Conservation (phyloP, 1,284 basidiomycete species). For the Papiliotrema laurentii region DNA sequence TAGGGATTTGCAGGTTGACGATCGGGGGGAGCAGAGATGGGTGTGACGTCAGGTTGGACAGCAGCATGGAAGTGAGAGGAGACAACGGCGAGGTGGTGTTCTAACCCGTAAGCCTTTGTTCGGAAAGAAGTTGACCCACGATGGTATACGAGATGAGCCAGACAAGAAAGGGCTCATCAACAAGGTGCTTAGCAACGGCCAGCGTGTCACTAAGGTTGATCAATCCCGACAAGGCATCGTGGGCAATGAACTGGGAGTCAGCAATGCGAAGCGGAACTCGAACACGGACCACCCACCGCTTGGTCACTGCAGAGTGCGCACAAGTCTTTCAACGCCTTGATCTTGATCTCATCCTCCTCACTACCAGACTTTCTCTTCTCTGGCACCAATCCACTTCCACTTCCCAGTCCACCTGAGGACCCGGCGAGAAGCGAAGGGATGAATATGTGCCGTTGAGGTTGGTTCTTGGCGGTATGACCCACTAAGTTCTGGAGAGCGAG, state of each 20-base stretch:
- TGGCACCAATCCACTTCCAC: constrained; percentile 53
- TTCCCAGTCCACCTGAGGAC: constrained; percentile 11
- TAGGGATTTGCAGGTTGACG: constrained; percentile 62
- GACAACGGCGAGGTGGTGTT: constrained; percentile 84
- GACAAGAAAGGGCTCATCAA: constrained; percentile 68
- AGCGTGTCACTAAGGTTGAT: constrained; percentile 90
- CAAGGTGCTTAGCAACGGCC: constrained; percentile 63
- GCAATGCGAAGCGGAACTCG: too few species aligned
- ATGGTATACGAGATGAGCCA: constrained; percentile 90
- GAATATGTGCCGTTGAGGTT: constrained; percentile 70
- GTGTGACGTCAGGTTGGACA: constrained; percentile 88
- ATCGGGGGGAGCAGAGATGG: constrained; percentile 65
- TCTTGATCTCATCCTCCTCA: constrained; percentile 61
- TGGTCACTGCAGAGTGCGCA: constrained; percentile 83
- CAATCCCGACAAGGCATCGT: constrained; percentile 90
- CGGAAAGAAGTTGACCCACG: constrained; percentile 53
- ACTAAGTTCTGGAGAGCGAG: constrained; percentile 80
- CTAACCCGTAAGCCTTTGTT: constrained; percentile 49
- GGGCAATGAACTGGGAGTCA: constrained; percentile 67
- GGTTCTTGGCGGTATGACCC: constrained; percentile 67
- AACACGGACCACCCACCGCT: constrained; percentile 62
- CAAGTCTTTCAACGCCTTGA: constrained; percentile 58
- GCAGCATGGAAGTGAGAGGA: constrained; percentile 91
- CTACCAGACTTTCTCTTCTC: constrained; percentile 33
- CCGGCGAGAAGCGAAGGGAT: constrained; percentile 49